A percentile compares a stretch with the other conserved stretches of the same genome.
Evolutionary conservation across 2,329 filamentous ascomycete species (phyloP).

Genomic region (Fusarium irregulare): DNA sequence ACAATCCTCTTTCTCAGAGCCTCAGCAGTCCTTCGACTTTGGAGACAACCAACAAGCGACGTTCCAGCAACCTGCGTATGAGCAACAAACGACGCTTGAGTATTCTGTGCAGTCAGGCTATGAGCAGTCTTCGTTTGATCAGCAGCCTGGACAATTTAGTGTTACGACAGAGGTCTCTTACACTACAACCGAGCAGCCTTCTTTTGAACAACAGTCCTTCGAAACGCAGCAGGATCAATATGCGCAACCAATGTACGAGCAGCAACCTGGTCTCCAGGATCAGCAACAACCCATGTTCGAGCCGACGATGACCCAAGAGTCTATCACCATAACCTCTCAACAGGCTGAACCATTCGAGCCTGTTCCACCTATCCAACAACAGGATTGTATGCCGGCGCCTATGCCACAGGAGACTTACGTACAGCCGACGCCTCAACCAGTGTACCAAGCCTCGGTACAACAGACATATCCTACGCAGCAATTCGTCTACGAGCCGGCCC

Average conservation of each 20-base stretch:
- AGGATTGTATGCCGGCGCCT: background rate
- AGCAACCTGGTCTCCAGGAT: constrained; percentile 9
- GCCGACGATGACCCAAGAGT: background rate
- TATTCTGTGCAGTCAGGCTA: constrained; percentile 5
- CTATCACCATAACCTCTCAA: background rate
- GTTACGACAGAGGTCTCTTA: constrained; percentile 9
- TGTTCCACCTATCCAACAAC: background rate
- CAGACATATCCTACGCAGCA: constrained; percentile 10
- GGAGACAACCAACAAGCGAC: background rate
- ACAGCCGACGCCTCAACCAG: constrained; percentile 8
- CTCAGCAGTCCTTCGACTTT: constrained; percentile 6
- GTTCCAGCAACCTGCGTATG: constrained; percentile 24
- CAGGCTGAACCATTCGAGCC: background rate
- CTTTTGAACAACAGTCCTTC: constrained; percentile 1
- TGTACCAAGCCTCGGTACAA: constrained; percentile 1
- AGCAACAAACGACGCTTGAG: constrained; percentile 28
- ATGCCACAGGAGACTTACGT: background rate
- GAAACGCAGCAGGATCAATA: constrained; percentile 22
- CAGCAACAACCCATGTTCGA: constrained; percentile 26
- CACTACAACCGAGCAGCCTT: background rate
- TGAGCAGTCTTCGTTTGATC: constrained; percentile 10
- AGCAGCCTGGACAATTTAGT: constrained; percentile 23
- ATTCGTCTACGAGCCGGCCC: constrained; percentile 8
- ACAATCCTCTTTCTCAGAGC: background rate
- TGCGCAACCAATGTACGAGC: constrained; percentile 14